Conservation (phyloP, 257 asterid genomes). For the Jacaranda mimosifolia region DNA sequence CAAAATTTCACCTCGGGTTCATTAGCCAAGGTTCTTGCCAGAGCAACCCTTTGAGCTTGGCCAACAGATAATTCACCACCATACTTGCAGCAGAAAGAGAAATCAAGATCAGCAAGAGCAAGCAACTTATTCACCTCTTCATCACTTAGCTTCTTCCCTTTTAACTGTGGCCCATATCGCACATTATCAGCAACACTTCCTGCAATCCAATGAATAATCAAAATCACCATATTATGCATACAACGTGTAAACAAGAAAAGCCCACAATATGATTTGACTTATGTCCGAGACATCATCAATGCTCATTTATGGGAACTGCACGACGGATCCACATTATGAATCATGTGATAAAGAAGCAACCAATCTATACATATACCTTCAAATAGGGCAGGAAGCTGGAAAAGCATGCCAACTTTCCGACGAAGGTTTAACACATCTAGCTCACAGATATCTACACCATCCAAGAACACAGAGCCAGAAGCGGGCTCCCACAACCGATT, state of each 20-base stretch:
- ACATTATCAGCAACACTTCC: conserved; percentile 82
- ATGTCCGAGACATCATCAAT: no score
- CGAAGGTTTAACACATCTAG: conserved; percentile 72
- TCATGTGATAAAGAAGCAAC: neutral
- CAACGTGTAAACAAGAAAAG: no score
- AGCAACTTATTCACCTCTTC: conserved; percentile 63
- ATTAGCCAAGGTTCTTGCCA: conserved; percentile 84
- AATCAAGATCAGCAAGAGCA: conserved; percentile 76
- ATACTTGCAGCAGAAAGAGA: conserved; percentile 64
- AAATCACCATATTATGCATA: neutral
- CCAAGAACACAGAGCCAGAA: conserved; percentile 63
- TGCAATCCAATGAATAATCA: conserved; percentile 16
- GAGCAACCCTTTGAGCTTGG: conserved; percentile 90
- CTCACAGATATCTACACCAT: conserved; percentile 65
- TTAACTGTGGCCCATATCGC: conserved; percentile 75
- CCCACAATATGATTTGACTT: no score
- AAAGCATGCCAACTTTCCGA: conserved; percentile 71
- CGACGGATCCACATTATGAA: no score
- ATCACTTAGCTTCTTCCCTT: conserved; percentile 65
- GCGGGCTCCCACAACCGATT: conserved; percentile 82
- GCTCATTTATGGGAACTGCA: no score
- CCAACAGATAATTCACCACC: conserved; percentile 80
- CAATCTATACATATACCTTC: conserved; percentile 49
- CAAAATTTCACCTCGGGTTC: conserved; percentile 64
- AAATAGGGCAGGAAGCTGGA: conserved; percentile 82